Percentiles rank a stretch among this genome's conserved stretches.
phyloP scores from a whole-genome alignment of 2,329 filamentous ascomycete genomes.

The Chalaropsis ovoidea region DNA sequence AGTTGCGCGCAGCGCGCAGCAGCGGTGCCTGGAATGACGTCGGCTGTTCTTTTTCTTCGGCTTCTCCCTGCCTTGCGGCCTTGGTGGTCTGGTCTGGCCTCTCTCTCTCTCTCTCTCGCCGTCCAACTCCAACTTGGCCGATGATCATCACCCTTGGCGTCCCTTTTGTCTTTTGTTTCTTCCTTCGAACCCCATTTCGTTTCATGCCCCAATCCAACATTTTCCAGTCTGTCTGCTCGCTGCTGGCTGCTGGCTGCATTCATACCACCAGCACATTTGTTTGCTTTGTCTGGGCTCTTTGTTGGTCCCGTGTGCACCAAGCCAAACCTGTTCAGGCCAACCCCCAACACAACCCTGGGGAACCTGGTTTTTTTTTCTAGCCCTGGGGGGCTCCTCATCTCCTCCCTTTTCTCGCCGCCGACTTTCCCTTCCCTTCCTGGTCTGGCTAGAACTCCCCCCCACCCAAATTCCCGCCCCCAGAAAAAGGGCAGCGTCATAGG shows the following conservation, averaged over 20 bases:
- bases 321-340: not conserved
- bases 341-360: not conserved
- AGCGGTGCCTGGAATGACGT: no score
- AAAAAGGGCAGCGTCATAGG: not conserved
- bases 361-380: slow-evolving; percentile 26
- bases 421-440: not conserved
- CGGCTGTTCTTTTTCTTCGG: no score
- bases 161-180: not conserved
- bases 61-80: no score
- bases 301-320: not conserved
- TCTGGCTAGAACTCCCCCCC: not conserved
- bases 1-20: no score
- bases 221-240: not conserved
- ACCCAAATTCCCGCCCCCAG: not conserved
- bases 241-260: not conserved
- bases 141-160: no score
- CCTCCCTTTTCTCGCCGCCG: slow-evolving; percentile 26
- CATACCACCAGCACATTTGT: no score
- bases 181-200: not conserved
- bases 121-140: no score
- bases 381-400: slow-evolving; percentile 14
- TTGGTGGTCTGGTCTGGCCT: not conserved
- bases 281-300: not conserved
- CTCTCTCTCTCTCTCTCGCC: not conserved
- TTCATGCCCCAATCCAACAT: not conserved